Conservation (phyloP, 2,329 filamentous ascomycete species). For the Bipolaris cookei region DNA sequence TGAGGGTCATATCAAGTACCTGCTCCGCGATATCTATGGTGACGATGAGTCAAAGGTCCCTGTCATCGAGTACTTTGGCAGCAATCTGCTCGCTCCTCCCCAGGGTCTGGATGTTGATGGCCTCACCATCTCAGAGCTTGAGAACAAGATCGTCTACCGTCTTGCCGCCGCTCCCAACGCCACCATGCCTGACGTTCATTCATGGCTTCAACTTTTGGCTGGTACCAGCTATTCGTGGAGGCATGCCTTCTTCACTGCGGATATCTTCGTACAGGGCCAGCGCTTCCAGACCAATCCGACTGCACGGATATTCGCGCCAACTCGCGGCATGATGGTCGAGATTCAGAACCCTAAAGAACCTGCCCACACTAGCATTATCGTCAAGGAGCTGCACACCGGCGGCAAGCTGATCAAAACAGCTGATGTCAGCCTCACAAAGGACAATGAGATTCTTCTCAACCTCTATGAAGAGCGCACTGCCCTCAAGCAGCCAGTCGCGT, state of each 20-base stretch:
- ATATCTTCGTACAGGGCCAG: slow-evolving; percentile 92
- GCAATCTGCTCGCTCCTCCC: slow-evolving; percentile 75
- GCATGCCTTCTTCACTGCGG: slow-evolving; percentile 90
- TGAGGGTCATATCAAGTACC: slow-evolving; percentile 78
- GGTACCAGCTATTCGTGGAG: slow-evolving; percentile 89
- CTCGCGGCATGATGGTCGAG: slow-evolving; percentile 87
- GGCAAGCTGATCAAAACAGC: slow-evolving; percentile 89
- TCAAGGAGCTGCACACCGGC: slow-evolving; percentile 84
- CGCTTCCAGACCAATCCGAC: slow-evolving; percentile 98
- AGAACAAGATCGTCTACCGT: slow-evolving; percentile 81
- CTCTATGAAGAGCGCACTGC: slow-evolving; percentile 94
- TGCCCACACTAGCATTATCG: slow-evolving; percentile 79
- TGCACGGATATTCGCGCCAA: slow-evolving; percentile 86
- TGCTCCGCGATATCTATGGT: slow-evolving; percentile 81
- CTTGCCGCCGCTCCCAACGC: slow-evolving; percentile 76
- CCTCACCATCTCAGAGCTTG: slow-evolving; percentile 80
- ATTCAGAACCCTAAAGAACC: slow-evolving; percentile 82
- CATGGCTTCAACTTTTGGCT: slow-evolving; percentile 87
- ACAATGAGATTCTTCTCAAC: slow-evolving; percentile 83
- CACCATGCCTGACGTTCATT: slow-evolving; percentile 76
- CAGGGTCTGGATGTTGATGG: slow-evolving; percentile 77
- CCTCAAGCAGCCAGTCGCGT: slow-evolving; percentile 77
- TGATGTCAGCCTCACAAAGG: slow-evolving; percentile 76
- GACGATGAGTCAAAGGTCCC: slow-evolving; percentile 78
- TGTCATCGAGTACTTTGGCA: slow-evolving; percentile 92